phyloP scores from a whole-genome alignment of 2,329 filamentous ascomycete species.

The Tolypocladium guangdongense region DNA sequence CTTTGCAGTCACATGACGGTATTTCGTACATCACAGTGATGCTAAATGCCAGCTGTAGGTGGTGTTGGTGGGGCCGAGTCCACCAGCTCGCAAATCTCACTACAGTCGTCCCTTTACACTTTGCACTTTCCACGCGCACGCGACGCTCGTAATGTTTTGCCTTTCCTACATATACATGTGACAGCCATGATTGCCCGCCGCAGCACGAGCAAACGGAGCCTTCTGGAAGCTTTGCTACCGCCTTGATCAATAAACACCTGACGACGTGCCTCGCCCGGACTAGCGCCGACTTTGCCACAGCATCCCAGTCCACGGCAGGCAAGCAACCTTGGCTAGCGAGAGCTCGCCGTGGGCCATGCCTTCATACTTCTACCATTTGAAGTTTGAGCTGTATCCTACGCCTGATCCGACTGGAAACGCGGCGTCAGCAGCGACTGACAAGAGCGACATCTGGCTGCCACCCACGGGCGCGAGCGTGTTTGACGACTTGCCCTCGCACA shows the following conservation, averaged over 20 bases:
- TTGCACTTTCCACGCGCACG: too few relatives aligned
- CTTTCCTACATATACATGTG: neutral
- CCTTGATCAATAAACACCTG: neutral
- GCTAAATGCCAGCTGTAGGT: neutral
- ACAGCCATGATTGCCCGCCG: neutral
- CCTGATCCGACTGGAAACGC: conserved; percentile 20
- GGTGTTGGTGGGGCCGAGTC: neutral
- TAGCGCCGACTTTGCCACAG: neutral
- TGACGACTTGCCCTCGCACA: conserved; percentile 41
- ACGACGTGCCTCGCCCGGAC: neutral
- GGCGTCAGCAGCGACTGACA: conserved; percentile 4
- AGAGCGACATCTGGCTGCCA: conserved; percentile 38
- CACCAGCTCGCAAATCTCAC: neutral
- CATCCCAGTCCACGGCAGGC: neutral
- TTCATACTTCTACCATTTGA: conserved; percentile 55
- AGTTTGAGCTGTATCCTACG: conserved; percentile 51
- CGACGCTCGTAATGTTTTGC: neutral
- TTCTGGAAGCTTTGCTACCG: neutral
- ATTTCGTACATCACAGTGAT: neutral
- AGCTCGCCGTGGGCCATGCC: conserved; percentile 31
- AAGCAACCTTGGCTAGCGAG: neutral
- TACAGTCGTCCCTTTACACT: too few relatives aligned
- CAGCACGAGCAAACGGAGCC: neutral
- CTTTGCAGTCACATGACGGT: neutral
- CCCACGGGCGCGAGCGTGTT: conserved; percentile 38